Evolutionary conservation across 148 eudicot species (phyloP).

Genomic region (Vaccinium corymbosum): DNA sequence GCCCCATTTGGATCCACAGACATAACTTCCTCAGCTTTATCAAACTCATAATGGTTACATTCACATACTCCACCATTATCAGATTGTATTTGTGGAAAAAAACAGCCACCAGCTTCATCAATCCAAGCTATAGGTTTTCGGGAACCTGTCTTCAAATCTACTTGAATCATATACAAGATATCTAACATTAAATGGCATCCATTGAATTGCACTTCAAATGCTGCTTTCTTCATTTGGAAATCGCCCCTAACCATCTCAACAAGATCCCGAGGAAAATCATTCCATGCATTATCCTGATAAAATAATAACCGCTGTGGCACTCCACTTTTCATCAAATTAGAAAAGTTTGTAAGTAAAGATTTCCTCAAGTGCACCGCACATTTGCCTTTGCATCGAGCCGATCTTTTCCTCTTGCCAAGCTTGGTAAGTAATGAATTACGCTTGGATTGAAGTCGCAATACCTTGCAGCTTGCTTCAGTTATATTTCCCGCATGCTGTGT

Average conservation of each 20-base stretch:
- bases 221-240: conserved; percentile 30
- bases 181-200: conserved; percentile 31
- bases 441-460: conserved; percentile 9
- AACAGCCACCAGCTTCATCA: conserved; percentile 32
- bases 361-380: conserved; percentile 6
- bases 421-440: conserved; percentile 14
- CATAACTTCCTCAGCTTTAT: conserved; percentile 14
- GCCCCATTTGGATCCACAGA: conserved; percentile 12
- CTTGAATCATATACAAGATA: conserved; percentile 31
- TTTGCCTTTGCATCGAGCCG: conserved; percentile 19
- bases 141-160: conserved; percentile 32
- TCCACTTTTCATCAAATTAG: conserved; percentile 32
- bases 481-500: conserved; percentile 17
- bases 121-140: conserved; percentile 42
- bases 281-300: conserved; percentile 35
- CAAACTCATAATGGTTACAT: neutral
- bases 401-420: conserved; percentile 35
- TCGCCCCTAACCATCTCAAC: conserved; percentile 24
- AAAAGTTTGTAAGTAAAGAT: conserved; percentile 21
- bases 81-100: conserved; percentile 26
- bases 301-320: conserved; percentile 29
- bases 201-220: conserved; percentile 26
- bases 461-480: conserved; percentile 20
- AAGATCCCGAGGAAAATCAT: conserved; percentile 29
- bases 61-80: conserved; percentile 14